These are phyloP conservation scores for Plasmodium knowlesi DNA, from an alignment of 169 alveolate species.

Conservation along the genomic window DNA sequence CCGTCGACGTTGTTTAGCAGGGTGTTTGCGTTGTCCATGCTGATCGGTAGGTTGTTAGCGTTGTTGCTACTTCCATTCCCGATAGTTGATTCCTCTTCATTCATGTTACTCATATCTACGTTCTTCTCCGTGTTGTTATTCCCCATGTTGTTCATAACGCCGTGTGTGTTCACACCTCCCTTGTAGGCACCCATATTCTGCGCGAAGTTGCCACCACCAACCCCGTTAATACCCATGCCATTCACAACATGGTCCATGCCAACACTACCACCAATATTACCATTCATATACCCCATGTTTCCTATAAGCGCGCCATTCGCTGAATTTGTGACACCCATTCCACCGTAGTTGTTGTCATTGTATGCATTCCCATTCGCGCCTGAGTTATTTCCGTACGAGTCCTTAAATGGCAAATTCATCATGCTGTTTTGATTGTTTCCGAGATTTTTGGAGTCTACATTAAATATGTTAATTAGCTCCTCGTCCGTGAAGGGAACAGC, in stretches of 20 bases:
- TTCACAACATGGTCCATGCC: neutral
- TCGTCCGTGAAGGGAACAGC: constrained; percentile 70
- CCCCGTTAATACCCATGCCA: neutral
- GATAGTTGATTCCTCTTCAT: neutral
- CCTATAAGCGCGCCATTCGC: neutral
- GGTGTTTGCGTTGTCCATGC: neutral
- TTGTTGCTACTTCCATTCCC: constrained; percentile 5
- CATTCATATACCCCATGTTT: constrained; percentile 19
- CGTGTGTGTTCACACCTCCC: neutral
- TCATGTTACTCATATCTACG: neutral
- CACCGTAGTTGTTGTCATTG: neutral
- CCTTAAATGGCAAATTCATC: constrained; percentile 28
- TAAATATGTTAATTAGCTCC: constrained; percentile 53
- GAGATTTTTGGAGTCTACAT: constrained; percentile 42
- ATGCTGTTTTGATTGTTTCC: constrained; percentile 30
- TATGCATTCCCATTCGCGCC: neutral
- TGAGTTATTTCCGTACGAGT: neutral
- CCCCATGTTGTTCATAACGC: neutral
- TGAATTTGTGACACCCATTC: neutral
- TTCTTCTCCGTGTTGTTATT: neutral
- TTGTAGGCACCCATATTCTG: neutral
- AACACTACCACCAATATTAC: neutral
- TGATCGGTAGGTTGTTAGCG: neutral
- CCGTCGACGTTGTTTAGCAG: neutral
- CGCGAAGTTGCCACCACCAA: neutral